These are phyloP conservation scores for Musa beccarii DNA, from an alignment of 176 grass and related monocot genomes.

Conservation along the genomic window DNA sequence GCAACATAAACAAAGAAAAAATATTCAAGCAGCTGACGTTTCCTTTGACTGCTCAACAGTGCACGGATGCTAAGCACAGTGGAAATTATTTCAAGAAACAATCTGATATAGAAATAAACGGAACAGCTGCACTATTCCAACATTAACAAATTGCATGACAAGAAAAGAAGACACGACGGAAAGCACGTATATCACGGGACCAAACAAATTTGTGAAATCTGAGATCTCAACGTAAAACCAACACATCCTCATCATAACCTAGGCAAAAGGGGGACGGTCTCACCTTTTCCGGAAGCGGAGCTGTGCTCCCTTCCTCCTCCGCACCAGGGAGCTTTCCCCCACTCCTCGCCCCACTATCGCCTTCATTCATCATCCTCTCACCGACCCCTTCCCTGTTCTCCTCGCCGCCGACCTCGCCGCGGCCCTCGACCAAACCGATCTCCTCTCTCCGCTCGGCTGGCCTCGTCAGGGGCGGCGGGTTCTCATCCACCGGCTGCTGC, in stretches of 20 bases:
- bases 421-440: conserved; percentile 35
- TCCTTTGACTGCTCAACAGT: too few species aligned
- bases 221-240: background rate
- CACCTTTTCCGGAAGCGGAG: conserved; percentile 75
- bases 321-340: conserved; percentile 35
- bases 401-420: conserved; percentile 16
- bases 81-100: background rate
- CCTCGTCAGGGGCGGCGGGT: background rate
- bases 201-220: too few species aligned
- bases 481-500: background rate
- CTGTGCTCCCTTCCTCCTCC: conserved; percentile 49
- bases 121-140: too few species aligned
- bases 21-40: background rate
- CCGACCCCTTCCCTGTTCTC: conserved; percentile 22
- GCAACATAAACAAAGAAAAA: too few species aligned
- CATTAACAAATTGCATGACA: background rate
- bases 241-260: background rate
- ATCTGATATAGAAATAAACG: background rate
- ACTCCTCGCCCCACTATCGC: conserved; percentile 49
- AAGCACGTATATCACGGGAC: too few species aligned
- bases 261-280: conserved; percentile 8
- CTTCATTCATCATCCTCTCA: conserved; percentile 49
- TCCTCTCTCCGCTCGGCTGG: conserved; percentile 23
- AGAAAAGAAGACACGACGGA: background rate
- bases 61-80: background rate